Conservation (phyloP, 495 filamentous ascomycete genomes). For the Lasiosphaeria ovina region DNA sequence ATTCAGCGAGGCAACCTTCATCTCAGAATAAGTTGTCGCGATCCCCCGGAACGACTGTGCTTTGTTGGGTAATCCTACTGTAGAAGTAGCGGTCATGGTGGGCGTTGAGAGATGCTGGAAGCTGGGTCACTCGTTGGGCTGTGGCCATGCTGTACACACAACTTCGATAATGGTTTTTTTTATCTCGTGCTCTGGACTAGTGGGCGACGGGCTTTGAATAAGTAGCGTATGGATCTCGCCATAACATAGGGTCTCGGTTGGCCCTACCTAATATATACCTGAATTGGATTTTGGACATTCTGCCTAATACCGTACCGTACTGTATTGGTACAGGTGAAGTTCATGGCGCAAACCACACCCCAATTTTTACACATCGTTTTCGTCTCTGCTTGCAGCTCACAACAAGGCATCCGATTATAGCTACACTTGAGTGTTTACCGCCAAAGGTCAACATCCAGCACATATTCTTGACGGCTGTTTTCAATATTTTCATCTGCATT, state of each 20-base stretch:
- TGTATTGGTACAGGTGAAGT: too few species aligned
- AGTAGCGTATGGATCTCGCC: background rate
- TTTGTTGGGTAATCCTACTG: slow-evolving; percentile 10
- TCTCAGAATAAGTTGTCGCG: slow-evolving; percentile 50
- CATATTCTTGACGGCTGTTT: too few species aligned
- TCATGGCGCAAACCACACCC: too few species aligned
- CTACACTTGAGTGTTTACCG: too few species aligned
- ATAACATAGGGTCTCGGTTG: background rate
- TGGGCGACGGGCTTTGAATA: background rate
- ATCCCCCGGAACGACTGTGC: background rate
- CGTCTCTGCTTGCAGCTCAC: too few species aligned
- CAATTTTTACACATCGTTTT: too few species aligned
- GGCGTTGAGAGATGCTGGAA: slow-evolving; percentile 17
- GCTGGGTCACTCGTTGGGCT: slow-evolving; percentile 11
- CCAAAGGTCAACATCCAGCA: too few species aligned
- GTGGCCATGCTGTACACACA: slow-evolving; percentile 9
- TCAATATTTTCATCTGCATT: too few species aligned
- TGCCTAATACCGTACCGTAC: background rate
- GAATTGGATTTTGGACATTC: background rate
- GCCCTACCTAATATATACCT: background rate
- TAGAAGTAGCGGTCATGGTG: slow-evolving; percentile 14
- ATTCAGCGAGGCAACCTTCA: slow-evolving; percentile 90
- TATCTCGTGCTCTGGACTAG: slow-evolving; percentile 3
- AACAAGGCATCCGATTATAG: too few species aligned
- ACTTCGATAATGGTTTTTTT: slow-evolving; percentile 6